These are phyloP conservation scores for Mortierella claussenii DNA, from an alignment of 192 early-diverging fungal genomes.

Conservation along the genomic window DNA sequence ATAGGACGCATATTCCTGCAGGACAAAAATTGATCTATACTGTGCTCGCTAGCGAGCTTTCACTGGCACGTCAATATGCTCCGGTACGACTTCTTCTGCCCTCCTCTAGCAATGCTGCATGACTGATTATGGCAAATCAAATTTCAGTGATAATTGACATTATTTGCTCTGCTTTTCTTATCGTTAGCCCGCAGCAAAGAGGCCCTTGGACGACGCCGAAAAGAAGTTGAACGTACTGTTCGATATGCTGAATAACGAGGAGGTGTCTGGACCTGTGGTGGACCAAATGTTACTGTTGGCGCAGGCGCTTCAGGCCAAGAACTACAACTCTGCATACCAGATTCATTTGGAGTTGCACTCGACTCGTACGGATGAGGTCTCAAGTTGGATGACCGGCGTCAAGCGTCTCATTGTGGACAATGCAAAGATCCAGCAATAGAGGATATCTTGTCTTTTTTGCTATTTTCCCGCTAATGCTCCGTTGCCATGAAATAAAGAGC, in stretches of 20 bases:
- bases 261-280: conserved; percentile 70
- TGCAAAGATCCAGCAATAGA: conserved; percentile 33
- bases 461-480: background rate
- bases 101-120: no score
- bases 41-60: conserved; percentile 64
- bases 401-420: conserved; percentile 52
- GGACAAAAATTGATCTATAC: conserved; percentile 72
- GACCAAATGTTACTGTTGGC: conserved; percentile 71
- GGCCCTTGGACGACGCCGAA: conserved; percentile 86
- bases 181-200: conserved; percentile 72
- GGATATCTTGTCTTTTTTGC: background rate
- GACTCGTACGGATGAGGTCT: conserved; percentile 49
- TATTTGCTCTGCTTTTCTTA: background rate
- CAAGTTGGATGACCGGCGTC: conserved; percentile 53
- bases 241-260: conserved; percentile 88
- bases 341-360: conserved; percentile 50
- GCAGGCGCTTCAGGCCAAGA: conserved; percentile 58
- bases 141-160: background rate
- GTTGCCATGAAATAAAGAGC: no score
- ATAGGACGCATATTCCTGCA: conserved; percentile 84
- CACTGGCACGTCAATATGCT: conserved; percentile 59
- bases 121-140: background rate
- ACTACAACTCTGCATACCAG: conserved; percentile 54
- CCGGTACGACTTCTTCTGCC: no score
- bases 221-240: conserved; percentile 82